These are phyloP conservation scores for Pythium folliculosum DNA, from an alignment of 352 stramenopile genomes.

Conservation along the genomic window DNA sequence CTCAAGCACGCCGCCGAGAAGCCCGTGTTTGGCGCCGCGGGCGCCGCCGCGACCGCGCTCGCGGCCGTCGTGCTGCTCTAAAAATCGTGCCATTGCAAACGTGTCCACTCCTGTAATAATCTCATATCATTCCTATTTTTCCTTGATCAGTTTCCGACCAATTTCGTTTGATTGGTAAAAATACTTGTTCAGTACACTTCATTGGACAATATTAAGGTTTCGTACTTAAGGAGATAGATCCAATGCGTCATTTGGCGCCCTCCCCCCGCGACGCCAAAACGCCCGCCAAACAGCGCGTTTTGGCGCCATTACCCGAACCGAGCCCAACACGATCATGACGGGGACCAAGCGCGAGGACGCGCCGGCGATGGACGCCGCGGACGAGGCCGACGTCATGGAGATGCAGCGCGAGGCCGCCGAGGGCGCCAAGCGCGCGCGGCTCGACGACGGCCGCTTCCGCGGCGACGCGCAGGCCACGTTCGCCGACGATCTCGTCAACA, in stretches of 20 bases:
- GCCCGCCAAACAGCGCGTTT: constrained; percentile 15
- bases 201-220: not conserved
- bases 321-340: constrained; percentile 19
- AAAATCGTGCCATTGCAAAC: not conserved
- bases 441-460: constrained; percentile 29
- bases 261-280: constrained; percentile 9
- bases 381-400: constrained; percentile 24
- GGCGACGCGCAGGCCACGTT: constrained; percentile 38
- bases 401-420: constrained; percentile 24
- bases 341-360: constrained; percentile 28
- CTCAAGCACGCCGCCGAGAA: constrained; percentile 12
- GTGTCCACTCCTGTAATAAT: not conserved
- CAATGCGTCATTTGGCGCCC: not conserved
- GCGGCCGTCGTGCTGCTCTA: not conserved
- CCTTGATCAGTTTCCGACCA: not conserved
- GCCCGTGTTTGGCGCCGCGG: constrained; percentile 6
- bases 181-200: too few relatives aligned
- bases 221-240: constrained; percentile 10
- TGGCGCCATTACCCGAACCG: constrained; percentile 18
- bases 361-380: constrained; percentile 18
- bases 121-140: not conserved
- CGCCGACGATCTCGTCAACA: constrained; percentile 56
- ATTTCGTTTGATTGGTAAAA: not conserved
- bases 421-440: constrained; percentile 22
- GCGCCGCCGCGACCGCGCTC: constrained; percentile 1